Evolutionary conservation across 331 rosid species (phyloP).

Genomic region (Quercus lobata): DNA sequence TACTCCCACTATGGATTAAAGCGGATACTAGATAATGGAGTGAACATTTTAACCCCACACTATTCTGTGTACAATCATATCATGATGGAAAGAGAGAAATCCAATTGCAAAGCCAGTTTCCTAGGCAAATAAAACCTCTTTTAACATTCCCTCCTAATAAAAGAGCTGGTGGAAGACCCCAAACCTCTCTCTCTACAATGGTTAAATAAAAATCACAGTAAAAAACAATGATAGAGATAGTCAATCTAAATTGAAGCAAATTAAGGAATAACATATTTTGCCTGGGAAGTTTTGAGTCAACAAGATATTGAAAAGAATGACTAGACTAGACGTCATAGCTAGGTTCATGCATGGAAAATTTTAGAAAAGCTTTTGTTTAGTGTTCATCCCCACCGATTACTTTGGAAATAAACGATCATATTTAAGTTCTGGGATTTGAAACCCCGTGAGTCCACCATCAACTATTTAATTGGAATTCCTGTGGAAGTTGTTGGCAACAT

Average conservation of each 20-base stretch:
- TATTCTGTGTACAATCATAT: background rate
- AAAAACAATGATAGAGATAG: background rate
- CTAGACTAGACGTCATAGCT: background rate
- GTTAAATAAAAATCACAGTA: background rate
- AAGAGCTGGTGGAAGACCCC: background rate
- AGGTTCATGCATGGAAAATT: background rate
- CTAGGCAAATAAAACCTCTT: background rate
- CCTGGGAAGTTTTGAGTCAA: background rate
- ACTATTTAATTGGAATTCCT: background rate
- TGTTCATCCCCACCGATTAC: background rate
- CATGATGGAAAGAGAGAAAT: background rate
- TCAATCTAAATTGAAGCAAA: background rate
- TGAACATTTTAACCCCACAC: background rate
- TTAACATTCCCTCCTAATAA: background rate
- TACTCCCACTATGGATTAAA: background rate
- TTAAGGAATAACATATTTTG: background rate
- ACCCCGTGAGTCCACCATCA: background rate
- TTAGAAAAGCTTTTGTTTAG: background rate
- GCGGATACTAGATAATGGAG: background rate
- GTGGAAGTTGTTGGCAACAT: conserved; percentile 5
- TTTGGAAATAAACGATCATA: conserved; percentile 12
- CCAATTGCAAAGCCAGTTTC: background rate
- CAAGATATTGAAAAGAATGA: background rate
- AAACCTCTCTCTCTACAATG: background rate
- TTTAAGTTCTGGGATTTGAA: conserved; percentile 7